phyloP scores from a whole-genome alignment of 2,329 filamentous ascomycete genomes.

The Gyromitra esculenta region DNA sequence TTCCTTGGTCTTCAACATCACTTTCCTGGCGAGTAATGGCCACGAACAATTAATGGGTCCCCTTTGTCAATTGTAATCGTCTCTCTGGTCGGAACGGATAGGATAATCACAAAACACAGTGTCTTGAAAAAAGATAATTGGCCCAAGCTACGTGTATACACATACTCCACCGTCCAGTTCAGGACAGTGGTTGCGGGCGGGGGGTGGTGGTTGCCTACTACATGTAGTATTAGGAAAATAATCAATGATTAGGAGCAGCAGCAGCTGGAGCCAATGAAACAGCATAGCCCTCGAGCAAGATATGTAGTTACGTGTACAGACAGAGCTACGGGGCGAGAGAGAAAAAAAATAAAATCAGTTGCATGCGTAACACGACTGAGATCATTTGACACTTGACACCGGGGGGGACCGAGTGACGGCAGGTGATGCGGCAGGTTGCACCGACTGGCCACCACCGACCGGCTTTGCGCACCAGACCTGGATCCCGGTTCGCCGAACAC shows the following conservation, averaged over 20 bases:
- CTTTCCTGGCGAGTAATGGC: not conserved
- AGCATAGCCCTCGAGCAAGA: not conserved
- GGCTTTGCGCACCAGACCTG: slow-evolving; percentile 1
- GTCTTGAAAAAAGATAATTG: not conserved
- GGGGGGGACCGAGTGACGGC: slow-evolving; percentile 24
- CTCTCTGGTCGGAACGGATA: not conserved
- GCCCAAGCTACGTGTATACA: slow-evolving; percentile 4
- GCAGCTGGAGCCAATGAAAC: not conserved
- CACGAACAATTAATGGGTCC: not conserved
- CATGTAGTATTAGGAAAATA: not conserved
- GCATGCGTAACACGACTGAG: not conserved
- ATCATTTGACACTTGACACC: slow-evolving; percentile 1
- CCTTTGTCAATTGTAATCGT: slow-evolving; percentile 3
- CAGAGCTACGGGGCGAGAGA: too few species aligned
- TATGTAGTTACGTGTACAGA: slow-evolving; percentile 31
- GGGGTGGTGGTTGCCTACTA: not conserved
- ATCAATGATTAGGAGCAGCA: slow-evolving; percentile 9
- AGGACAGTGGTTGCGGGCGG: not conserved
- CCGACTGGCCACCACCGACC: not conserved
- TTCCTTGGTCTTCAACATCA: slow-evolving; percentile 7
- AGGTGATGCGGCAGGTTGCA: slow-evolving; percentile 26
- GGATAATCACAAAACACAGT: not conserved
- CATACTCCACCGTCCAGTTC: not conserved
- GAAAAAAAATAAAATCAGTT: too few species aligned
- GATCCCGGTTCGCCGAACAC: slow-evolving; percentile 9